Conservation (phyloP, 192 early-diverging fungal species). For the Bifiguratus adelaidae region DNA sequence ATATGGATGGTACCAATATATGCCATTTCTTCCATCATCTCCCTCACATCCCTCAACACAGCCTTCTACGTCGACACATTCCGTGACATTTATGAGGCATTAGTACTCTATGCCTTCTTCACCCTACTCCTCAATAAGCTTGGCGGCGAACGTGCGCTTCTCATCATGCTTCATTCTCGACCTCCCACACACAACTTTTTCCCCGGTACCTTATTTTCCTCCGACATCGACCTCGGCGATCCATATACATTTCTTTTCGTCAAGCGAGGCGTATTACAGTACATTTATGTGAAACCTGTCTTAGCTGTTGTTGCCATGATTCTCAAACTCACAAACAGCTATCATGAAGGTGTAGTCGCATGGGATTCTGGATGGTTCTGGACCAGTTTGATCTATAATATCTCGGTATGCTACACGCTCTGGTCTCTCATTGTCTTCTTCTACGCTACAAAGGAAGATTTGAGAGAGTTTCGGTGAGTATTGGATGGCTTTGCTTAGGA, state of each 20-base stretch:
- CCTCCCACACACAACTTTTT: constrained; percentile 70
- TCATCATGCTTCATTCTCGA: constrained; percentile 70
- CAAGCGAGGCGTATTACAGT: constrained; percentile 89
- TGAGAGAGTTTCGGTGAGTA: constrained; percentile 53
- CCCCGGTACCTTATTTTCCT: constrained; percentile 63
- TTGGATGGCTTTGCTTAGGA: neutral
- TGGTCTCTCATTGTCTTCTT: constrained; percentile 88
- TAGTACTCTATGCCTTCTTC: constrained; percentile 95
- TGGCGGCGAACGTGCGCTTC: constrained; percentile 78
- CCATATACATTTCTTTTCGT: constrained; percentile 81
- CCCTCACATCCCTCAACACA: constrained; percentile 55
- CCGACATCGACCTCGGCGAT: constrained; percentile 75
- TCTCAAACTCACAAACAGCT: constrained; percentile 56
- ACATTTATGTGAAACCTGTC: constrained; percentile 80
- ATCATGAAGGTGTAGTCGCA: constrained; percentile 74
- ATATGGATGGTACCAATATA: constrained; percentile 77
- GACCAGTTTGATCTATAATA: constrained; percentile 75
- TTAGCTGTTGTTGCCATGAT: constrained; percentile 71
- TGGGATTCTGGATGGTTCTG: constrained; percentile 66
- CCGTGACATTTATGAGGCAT: constrained; percentile 90
- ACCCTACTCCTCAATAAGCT: constrained; percentile 77
- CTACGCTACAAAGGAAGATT: constrained; percentile 62
- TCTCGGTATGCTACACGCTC: constrained; percentile 74
- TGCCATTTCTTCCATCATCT: constrained; percentile 70
- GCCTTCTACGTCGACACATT: constrained; percentile 85